Evolutionary conservation across 2,329 filamentous ascomycete genomes (phyloP).

Genomic region (Colletotrichum liaoningense): DNA sequence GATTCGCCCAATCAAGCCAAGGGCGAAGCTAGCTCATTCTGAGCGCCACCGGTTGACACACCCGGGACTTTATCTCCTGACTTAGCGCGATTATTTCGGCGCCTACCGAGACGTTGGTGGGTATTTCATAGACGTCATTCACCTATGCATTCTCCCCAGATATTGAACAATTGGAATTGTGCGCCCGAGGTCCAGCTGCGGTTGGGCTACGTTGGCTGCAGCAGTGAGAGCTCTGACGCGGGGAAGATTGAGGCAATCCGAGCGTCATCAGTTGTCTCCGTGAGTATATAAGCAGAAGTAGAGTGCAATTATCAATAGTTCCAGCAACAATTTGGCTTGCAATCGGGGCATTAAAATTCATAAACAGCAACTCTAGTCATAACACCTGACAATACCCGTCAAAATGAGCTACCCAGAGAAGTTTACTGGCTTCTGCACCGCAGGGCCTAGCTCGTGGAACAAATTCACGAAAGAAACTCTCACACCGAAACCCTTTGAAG

Average conservation of each 20-base stretch:
- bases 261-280: slow-evolving; percentile 12
- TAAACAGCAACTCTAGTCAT: not conserved
- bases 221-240: not conserved
- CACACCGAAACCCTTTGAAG: slow-evolving; percentile 50
- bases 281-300: not conserved
- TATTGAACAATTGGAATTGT: not conserved
- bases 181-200: not conserved
- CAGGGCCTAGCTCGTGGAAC: slow-evolving; percentile 55
- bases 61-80: not conserved
- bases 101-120: not conserved
- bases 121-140: slow-evolving; percentile 31
- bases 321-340: no score
- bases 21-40: slow-evolving; percentile 19
- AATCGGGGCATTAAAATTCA: no score
- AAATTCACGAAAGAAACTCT: slow-evolving; percentile 51
- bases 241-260: not conserved
- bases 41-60: not conserved
- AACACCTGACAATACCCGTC: not conserved
- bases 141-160: not conserved
- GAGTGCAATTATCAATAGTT: not conserved
- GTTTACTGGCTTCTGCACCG: slow-evolving; percentile 56
- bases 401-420: slow-evolving; percentile 58
- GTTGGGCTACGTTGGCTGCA: not conserved
- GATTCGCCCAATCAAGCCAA: not conserved
- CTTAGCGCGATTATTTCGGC: slow-evolving; percentile 3